Conservation (phyloP, 257 asterid genomes). For the Buddleja alternifolia region DNA sequence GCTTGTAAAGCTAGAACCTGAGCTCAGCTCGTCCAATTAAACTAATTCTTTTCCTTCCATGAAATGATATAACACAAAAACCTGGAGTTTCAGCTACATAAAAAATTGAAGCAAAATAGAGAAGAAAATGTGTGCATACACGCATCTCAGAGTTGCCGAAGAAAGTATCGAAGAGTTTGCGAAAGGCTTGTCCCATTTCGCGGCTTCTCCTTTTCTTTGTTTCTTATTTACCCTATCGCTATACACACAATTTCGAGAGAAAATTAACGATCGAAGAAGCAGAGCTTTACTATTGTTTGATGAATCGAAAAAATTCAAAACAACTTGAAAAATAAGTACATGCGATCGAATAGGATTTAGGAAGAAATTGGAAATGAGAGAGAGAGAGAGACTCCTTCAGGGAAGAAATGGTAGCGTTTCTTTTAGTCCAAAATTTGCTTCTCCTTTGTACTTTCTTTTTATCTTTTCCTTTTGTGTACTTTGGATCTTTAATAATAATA, state of each 20-base stretch:
- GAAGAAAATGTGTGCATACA: conserved; percentile 37
- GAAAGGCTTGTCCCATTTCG: conserved; percentile 96
- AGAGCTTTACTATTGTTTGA: background rate
- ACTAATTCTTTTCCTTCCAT: background rate
- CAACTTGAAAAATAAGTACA: background rate
- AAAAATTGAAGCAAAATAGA: background rate
- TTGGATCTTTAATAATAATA: too few relatives aligned
- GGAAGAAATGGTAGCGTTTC: conserved; percentile 26
- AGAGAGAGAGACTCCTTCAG: background rate
- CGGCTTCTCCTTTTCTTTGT: background rate
- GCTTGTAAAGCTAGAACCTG: background rate
- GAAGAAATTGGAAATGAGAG: conserved; percentile 21
- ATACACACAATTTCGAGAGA: conserved; percentile 22
- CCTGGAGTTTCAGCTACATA: background rate
- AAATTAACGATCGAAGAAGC: conserved; percentile 31
- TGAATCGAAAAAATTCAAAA: background rate
- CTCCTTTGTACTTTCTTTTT: background rate
- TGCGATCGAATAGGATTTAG: conserved; percentile 30
- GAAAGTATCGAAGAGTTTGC: conserved; percentile 94
- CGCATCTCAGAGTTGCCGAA: conserved; percentile 99
- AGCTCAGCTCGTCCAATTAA: conserved; percentile 18
- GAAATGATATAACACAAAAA: background rate
- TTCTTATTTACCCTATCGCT: conserved; percentile 5
- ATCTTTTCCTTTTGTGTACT: background rate
- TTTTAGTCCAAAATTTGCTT: background rate